Evolutionary conservation across 176 grass and related monocot species (phyloP), one percentile per base, ranked within the genome.

Genomic region (Triticum timopheevii): DNA sequence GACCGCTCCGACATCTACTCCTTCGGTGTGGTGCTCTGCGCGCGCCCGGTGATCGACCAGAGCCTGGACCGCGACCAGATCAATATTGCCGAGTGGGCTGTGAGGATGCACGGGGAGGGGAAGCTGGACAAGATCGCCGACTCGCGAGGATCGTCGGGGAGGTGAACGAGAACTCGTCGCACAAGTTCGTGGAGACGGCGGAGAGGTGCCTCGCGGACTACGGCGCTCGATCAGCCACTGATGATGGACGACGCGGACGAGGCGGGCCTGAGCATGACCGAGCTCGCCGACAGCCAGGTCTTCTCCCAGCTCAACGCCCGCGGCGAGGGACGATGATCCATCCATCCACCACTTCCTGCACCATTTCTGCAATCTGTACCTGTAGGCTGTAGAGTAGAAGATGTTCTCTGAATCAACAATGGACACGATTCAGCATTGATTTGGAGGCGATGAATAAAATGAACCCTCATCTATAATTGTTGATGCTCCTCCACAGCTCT

Each of bases 1-100:
- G 89, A 96, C 84, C 86, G 88, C 0, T 96, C 94, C 1, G 91
- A 96, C 88, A 91, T 96, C 4, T 96, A 96, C 84, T 96, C 94
- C 47, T 96, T 96, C 59, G 94, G 94, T n/a, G n/a, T n/a, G 84
- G 89, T 96, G 45, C 79, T 96, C 30, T 96, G 89, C 86, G 91
- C 94, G 71, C 85, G 94, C 27, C 82, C 91, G 30, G 94, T 96
- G 25, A 91, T 96, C 68, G 89, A 96, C 80, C 91, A 90, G 80
- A 65, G 68, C 59, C 88, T 82, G 3, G 61, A 83, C 22, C 64
- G 50, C 22, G 91, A 96, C 65, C 44, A 90, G 87, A 88, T 91
- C 44, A 95, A 91, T 72, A 80, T 95, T 31, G 88, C 91, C n/a
- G 93, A 95, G 71, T 95, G 93, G 93, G 90, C 90, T 0, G 4